These are phyloP conservation scores for Microascus cirrosus DNA, from an alignment of 2,329 filamentous ascomycete species.

Conservation along the genomic window DNA sequence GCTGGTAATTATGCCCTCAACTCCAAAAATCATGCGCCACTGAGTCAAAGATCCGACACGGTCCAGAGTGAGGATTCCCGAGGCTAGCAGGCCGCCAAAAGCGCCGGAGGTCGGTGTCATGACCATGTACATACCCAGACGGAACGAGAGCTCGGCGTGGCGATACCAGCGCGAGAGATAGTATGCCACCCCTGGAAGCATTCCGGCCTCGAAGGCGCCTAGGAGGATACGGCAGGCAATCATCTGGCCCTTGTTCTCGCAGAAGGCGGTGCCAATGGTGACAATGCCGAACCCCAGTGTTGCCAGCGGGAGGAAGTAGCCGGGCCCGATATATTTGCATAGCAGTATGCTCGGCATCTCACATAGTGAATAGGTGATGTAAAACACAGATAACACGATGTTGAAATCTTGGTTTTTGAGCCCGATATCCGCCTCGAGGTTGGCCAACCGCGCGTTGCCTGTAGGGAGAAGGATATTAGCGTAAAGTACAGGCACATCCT, in stretches of 20 bases:
- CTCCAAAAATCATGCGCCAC: conserved; percentile 76
- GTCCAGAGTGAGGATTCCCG: conserved; percentile 62
- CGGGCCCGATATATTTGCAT: conserved; percentile 39
- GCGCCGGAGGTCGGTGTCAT: conserved; percentile 62
- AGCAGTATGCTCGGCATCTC: conserved; percentile 47
- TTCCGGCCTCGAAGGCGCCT: conserved; percentile 57
- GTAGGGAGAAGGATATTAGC: conserved; percentile 20
- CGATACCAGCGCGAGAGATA: conserved; percentile 70
- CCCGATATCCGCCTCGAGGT: conserved; percentile 20
- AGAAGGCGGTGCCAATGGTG: conserved; percentile 33
- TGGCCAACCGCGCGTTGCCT: conserved; percentile 23
- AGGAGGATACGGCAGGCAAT: conserved; percentile 56
- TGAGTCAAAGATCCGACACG: conserved; percentile 46
- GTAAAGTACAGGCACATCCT: not conserved
- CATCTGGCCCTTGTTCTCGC: conserved; percentile 34
- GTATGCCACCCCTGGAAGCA: conserved; percentile 56
- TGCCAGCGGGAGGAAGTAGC: conserved; percentile 33
- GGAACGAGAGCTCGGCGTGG: conserved; percentile 57
- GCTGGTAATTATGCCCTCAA: conserved; percentile 45
- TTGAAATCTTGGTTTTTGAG: conserved; percentile 50
- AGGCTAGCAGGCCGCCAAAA: conserved; percentile 63
- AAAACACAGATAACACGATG: conserved; percentile 36
- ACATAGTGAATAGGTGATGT: conserved; percentile 38
- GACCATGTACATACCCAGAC: conserved; percentile 58
- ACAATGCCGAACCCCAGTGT: conserved; percentile 42